These are phyloP conservation scores for Penstemon davidsonii DNA, from an alignment of 257 asterid genomes.

Conservation along the genomic window DNA sequence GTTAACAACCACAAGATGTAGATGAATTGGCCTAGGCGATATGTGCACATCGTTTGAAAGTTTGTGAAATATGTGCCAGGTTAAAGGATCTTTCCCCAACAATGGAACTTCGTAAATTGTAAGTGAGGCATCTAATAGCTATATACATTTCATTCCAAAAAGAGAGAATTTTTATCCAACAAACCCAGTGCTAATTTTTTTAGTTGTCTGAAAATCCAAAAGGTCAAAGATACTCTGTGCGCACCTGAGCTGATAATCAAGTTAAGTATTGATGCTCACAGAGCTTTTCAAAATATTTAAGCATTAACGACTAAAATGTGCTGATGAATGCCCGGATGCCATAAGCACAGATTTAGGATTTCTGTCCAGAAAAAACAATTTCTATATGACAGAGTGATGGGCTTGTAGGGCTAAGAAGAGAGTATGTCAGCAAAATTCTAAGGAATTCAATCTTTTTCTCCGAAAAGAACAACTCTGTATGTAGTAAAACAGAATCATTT, in stretches of 20 bases:
- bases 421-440: not conserved
- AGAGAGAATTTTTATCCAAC: not conserved
- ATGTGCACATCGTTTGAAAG: not conserved
- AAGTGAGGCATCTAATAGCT: not conserved
- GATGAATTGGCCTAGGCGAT: slow-evolving; percentile 4
- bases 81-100: not conserved
- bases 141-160: not conserved
- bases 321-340: too few relatives aligned
- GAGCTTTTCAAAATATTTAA: not conserved
- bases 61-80: slow-evolving; percentile 1
- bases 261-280: not conserved
- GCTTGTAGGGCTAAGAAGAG: too few relatives aligned
- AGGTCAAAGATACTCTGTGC: not conserved
- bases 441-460: not conserved
- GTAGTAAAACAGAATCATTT: too few relatives aligned
- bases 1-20: slow-evolving; percentile 17
- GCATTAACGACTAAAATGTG: too few relatives aligned
- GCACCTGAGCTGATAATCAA: not conserved
- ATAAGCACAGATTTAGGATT: too few relatives aligned
- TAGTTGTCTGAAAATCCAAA: not conserved
- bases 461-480: too few relatives aligned
- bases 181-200: not conserved
- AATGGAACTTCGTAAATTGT: not conserved
- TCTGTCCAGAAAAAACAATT: too few relatives aligned
- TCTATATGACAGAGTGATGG: too few relatives aligned